Evolutionary conservation across 2,329 filamentous ascomycete genomes (phyloP).

Genomic region (Alternaria gansuensis): DNA sequence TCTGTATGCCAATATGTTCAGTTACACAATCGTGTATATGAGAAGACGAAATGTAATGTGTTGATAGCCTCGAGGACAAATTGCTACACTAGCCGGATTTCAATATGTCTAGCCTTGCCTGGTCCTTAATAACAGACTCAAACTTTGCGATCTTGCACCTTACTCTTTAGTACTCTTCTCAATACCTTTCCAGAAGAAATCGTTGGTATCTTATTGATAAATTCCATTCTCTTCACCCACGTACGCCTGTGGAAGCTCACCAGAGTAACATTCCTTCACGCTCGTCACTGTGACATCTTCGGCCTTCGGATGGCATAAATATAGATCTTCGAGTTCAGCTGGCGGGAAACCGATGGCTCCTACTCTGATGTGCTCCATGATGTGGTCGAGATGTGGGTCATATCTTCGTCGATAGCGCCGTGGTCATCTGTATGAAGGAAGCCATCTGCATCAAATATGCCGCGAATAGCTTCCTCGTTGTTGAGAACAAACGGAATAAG

Average conservation of each 20-base stretch:
- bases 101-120: conserved; percentile 49
- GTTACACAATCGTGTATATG: no score
- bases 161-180: conserved; percentile 56
- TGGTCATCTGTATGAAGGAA: conserved; percentile 68
- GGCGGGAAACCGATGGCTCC: conserved; percentile 70
- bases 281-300: conserved; percentile 67
- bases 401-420: conserved; percentile 63
- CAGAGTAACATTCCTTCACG: conserved; percentile 63
- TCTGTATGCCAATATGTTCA: no score
- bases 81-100: no score
- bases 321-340: conserved; percentile 69
- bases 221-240: conserved; percentile 58
- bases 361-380: conserved; percentile 75
- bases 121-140: conserved; percentile 29
- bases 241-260: conserved; percentile 58
- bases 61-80: neutral
- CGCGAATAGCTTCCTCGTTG: conserved; percentile 54
- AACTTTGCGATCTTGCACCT: conserved; percentile 51
- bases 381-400: conserved; percentile 68
- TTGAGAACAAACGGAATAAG: conserved; percentile 67
- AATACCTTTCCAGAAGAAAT: conserved; percentile 60
- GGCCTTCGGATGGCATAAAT: conserved; percentile 66
- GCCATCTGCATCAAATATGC: conserved; percentile 59
- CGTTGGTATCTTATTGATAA: conserved; percentile 60
- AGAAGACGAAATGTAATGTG: no score